Conservation (phyloP, 2,329 filamentous ascomycete genomes). For the Dactylella cylindrospora region DNA sequence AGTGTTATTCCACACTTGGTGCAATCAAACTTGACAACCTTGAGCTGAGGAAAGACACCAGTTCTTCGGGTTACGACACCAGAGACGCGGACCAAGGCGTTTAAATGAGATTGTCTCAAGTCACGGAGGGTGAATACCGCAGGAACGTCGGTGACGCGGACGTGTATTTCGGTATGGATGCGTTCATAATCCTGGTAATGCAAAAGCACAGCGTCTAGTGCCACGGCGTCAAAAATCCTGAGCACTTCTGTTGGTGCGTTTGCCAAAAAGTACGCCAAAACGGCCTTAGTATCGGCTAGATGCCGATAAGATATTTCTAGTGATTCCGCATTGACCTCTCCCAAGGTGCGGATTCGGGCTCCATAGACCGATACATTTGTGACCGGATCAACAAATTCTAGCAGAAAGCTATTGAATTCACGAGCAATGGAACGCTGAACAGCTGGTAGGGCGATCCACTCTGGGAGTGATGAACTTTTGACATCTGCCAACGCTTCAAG, state of each 20-base stretch:
- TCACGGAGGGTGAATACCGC: conserved; percentile 94
- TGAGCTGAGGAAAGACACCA: conserved; percentile 95
- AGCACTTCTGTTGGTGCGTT: conserved; percentile 95
- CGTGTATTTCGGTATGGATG: conserved; percentile 96
- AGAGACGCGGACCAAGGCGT: conserved; percentile 89
- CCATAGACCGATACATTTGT: conserved; percentile 86
- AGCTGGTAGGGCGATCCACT: conserved; percentile 88
- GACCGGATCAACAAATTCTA: conserved; percentile 87
- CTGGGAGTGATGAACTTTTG: conserved; percentile 87
- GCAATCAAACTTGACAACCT: conserved; percentile 98
- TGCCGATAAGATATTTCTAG: conserved; percentile 96
- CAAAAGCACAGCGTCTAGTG: conserved; percentile 91
- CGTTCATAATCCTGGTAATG: conserved; percentile 97
- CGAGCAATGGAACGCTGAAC: conserved; percentile 91
- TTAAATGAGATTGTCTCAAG: conserved; percentile 90
- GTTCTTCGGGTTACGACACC: conserved; percentile 92
- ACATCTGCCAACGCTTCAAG: conserved; percentile 89
- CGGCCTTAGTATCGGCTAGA: conserved; percentile 84
- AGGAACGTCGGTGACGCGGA: conserved; percentile 91
- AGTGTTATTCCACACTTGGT: conserved; percentile 87
- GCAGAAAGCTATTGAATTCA: conserved; percentile 96
- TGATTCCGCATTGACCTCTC: conserved; percentile 93
- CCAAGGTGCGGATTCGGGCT: conserved; percentile 88
- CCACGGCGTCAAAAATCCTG: conserved; percentile 93
- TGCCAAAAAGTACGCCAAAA: conserved; percentile 90